Conservation (phyloP, 768 basidiomycete species). For the Boletus tomentosulus region DNA sequence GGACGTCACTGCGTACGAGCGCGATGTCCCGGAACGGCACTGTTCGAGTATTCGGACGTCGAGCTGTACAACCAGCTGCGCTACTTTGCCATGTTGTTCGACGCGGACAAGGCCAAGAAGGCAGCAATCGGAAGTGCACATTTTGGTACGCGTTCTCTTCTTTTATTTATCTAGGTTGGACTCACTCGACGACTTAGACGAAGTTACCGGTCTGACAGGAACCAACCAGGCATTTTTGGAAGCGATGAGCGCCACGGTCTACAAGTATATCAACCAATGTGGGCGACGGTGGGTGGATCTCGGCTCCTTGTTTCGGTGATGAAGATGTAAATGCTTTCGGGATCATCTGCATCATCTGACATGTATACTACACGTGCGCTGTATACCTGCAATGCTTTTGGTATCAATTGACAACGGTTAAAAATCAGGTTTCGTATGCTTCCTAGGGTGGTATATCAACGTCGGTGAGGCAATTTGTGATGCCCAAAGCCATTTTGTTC, state of each 20-base stretch:
- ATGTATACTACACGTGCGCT: not conserved
- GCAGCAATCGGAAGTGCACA: conserved; percentile 45
- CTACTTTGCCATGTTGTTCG: conserved; percentile 78
- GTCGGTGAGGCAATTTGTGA: no score
- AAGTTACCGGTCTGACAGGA: conserved; percentile 44
- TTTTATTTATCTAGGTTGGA: not conserved
- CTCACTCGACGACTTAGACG: conserved; percentile 39
- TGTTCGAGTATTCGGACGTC: conserved; percentile 71
- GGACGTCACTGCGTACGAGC: conserved; percentile 71
- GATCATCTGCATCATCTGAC: not conserved
- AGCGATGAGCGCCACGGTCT: conserved; percentile 52
- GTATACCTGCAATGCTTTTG: no score
- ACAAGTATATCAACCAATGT: conserved; percentile 81
- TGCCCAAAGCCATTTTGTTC: no score
- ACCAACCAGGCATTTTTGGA: conserved; percentile 51
- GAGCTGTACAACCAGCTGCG: conserved; percentile 88
- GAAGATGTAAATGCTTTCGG: conserved; percentile 43
- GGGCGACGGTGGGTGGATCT: conserved; percentile 91
- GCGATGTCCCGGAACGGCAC: conserved; percentile 9
- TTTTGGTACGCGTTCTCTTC: conserved; percentile 31
- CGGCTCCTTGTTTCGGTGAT: conserved; percentile 76
- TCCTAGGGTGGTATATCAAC: no score
- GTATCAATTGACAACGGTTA: no score
- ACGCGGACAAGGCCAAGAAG: conserved; percentile 58
- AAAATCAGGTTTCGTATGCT: no score